Conservation (phyloP, 192 early-diverging fungal species). For the Glomus cerebriforme region DNA sequence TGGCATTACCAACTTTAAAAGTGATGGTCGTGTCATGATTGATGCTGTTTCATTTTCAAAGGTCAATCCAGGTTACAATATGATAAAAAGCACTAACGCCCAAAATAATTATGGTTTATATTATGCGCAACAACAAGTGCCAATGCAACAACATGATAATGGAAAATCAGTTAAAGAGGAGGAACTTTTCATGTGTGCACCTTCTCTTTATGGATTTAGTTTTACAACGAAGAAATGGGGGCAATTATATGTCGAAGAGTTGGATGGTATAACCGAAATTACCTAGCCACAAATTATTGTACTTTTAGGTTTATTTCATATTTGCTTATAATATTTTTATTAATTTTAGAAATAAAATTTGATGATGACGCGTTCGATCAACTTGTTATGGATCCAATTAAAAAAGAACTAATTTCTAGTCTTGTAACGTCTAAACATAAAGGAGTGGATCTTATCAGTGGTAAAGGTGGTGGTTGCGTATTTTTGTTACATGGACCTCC, state of each 20-base stretch:
- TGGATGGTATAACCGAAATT: too few relatives aligned
- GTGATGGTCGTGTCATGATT: not conserved
- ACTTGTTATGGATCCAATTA: not conserved
- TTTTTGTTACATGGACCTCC: constrained; percentile 62
- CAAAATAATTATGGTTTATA: too few relatives aligned
- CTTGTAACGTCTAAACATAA: constrained; percentile 18
- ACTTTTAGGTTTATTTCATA: not conserved
- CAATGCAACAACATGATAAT: too few relatives aligned
- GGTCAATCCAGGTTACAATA: not conserved
- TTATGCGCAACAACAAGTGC: too few relatives aligned
- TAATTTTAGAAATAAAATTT: not conserved
- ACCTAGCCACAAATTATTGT: too few relatives aligned
- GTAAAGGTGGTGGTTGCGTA: constrained; percentile 55
- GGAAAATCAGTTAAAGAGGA: too few relatives aligned
- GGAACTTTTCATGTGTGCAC: too few relatives aligned
- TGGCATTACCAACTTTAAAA: not conserved
- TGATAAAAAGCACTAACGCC: too few relatives aligned
- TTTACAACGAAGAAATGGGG: too few relatives aligned
- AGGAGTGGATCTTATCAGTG: constrained; percentile 52
- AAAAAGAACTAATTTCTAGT: not conserved
- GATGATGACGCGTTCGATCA: constrained; percentile 13
- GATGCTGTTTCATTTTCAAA: not conserved
- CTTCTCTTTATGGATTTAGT: too few relatives aligned
- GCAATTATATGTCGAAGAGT: too few relatives aligned
- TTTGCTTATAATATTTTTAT: not conserved